phyloP scores from a whole-genome alignment of 805 yeast genomes.

The Metschnikowia koreensis region DNA sequence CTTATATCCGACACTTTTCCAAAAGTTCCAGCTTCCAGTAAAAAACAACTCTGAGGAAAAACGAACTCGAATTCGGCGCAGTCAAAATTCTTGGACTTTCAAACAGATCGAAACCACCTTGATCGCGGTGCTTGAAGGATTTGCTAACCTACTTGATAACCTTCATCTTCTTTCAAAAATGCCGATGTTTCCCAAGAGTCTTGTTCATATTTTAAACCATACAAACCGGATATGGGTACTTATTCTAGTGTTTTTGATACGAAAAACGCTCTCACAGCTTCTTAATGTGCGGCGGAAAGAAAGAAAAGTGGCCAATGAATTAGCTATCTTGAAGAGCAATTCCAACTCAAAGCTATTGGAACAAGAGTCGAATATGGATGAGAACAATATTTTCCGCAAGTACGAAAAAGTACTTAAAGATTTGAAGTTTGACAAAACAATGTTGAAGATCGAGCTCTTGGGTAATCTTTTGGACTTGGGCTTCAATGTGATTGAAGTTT shows the following conservation, averaged over 20 bases:
- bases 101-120: slow-evolving; percentile 30
- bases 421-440: slow-evolving; percentile 41
- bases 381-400: slow-evolving; percentile 26
- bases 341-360: slow-evolving; percentile 22
- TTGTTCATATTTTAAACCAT: slow-evolving; percentile 33
- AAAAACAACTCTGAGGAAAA: neutral
- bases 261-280: slow-evolving; percentile 43
- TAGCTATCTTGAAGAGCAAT: slow-evolving; percentile 28
- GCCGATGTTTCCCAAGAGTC: slow-evolving; percentile 42
- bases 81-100: slow-evolving; percentile 23
- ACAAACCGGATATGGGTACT: slow-evolving; percentile 46
- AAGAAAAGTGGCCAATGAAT: slow-evolving; percentile 36
- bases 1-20: slow-evolving; percentile 33
- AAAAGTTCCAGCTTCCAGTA: slow-evolving; percentile 27
- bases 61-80: neutral
- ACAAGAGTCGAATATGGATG: slow-evolving; percentile 21
- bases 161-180: slow-evolving; percentile 40
- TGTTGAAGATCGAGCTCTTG: slow-evolving; percentile 39
- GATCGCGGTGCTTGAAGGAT: slow-evolving; percentile 31
- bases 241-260: slow-evolving; percentile 38
- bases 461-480: slow-evolving; percentile 42
- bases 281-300: slow-evolving; percentile 40
- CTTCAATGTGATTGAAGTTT: slow-evolving; percentile 40
- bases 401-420: slow-evolving; percentile 42
- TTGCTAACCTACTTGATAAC: slow-evolving; percentile 42